Evolutionary conservation across 371 early-diverging fungal species (phyloP).

Genomic region (Nematocida ausubeli): DNA sequence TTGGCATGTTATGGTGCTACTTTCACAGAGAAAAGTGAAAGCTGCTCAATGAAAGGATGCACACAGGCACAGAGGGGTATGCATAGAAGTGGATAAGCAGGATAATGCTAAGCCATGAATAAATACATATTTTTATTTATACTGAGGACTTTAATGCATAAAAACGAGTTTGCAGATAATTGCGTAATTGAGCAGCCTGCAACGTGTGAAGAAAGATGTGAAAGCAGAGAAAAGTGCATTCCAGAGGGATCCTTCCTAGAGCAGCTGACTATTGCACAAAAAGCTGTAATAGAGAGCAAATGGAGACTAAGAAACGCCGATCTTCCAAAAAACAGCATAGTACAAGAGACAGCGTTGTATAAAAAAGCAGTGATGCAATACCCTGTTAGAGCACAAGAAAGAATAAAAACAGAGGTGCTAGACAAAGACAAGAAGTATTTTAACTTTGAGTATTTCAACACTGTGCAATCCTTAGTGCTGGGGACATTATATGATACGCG

Average conservation of each 20-base stretch:
- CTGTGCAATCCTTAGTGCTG: slow-evolving; percentile 35
- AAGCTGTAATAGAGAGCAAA: neutral
- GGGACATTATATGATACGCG: slow-evolving; percentile 6
- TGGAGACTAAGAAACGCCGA: neutral
- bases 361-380: neutral
- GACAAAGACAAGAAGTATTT: neutral
- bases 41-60: too few relatives aligned
- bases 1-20: too few relatives aligned
- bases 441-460: slow-evolving; percentile 19
- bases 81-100: too few relatives aligned
- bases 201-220: too few relatives aligned
- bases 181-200: too few relatives aligned
- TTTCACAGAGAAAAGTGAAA: too few relatives aligned
- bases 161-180: too few relatives aligned
- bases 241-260: neutral
- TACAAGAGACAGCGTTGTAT: neutral
- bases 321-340: neutral
- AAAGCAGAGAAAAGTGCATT: too few relatives aligned
- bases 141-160: too few relatives aligned
- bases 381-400: neutral
- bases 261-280: neutral
- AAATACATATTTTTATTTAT: too few relatives aligned
- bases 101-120: too few relatives aligned
- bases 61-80: too few relatives aligned
- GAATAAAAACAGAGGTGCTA: neutral